Evolutionary conservation across 306 rosid species (phyloP).

Genomic region (Cyclanthera cordifolia): DNA sequence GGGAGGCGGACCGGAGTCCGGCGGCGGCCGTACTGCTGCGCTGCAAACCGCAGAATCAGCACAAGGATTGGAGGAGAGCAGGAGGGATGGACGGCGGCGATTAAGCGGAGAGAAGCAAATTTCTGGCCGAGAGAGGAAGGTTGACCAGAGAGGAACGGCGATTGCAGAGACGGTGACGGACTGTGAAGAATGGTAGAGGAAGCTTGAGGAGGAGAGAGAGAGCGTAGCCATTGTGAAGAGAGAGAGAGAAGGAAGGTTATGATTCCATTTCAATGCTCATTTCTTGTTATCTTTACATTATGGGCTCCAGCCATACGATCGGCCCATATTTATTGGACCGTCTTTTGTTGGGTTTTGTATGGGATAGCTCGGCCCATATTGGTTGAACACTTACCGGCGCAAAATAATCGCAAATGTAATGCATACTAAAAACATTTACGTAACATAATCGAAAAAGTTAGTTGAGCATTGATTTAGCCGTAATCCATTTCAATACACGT

Average conservation of each 20-base stretch:
- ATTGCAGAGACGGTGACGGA: background rate
- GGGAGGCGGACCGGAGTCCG: slow-evolving; percentile 32
- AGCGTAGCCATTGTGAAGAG: background rate
- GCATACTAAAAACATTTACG: no score
- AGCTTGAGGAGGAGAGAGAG: background rate
- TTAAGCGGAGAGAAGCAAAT: slow-evolving; percentile 18
- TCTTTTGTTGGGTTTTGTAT: background rate
- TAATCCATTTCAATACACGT: no score
- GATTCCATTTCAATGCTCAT: background rate
- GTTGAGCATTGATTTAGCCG: no score
- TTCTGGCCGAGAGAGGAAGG: background rate
- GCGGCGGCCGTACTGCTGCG: slow-evolving; percentile 24
- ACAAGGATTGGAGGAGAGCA: slow-evolving; percentile 17
- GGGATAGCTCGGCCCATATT: background rate
- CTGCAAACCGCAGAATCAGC: slow-evolving; percentile 23
- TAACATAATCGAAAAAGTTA: no score
- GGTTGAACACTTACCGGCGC: no score
- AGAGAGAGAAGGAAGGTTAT: no score
- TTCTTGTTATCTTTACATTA: background rate
- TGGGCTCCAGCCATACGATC: background rate
- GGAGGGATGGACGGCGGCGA: slow-evolving; percentile 19
- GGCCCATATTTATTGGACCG: background rate
- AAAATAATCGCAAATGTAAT: no score
- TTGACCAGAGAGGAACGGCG: background rate
- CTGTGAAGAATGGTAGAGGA: background rate